These are phyloP conservation scores for Acmispon strigosus DNA, from an alignment of 306 rosid species.

Conservation along the genomic window DNA sequence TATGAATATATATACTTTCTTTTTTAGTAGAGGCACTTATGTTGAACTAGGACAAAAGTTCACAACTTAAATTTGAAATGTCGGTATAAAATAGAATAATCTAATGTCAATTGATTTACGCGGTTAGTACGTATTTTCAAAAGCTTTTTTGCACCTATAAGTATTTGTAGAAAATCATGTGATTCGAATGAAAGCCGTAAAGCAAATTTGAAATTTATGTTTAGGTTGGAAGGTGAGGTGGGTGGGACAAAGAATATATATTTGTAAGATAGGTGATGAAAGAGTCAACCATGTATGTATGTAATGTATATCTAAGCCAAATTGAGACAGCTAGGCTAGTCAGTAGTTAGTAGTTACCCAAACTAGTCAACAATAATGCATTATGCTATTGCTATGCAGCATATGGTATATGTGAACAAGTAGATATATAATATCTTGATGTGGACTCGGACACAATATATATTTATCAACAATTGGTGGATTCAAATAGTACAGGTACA, in stretches of 20 bases:
- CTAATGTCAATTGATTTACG: too few relatives aligned
- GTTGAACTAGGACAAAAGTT: too few relatives aligned
- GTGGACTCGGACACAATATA: too few relatives aligned
- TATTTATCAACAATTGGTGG: too few relatives aligned
- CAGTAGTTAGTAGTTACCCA: too few relatives aligned
- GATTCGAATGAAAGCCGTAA: neutral
- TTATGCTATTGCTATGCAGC: neutral
- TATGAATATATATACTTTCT: neutral
- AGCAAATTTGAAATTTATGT: neutral
- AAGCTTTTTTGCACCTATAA: neutral
- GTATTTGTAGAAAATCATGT: neutral
- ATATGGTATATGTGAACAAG: neutral
- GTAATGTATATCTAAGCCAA: neutral
- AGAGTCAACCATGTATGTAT: neutral
- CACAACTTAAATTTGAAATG: too few relatives aligned
- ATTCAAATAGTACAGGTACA: too few relatives aligned
- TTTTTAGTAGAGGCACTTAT: too few relatives aligned
- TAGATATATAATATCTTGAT: neutral
- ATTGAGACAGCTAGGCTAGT: neutral
- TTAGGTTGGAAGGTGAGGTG: neutral
- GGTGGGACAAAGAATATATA: neutral
- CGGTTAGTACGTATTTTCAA: too few relatives aligned
- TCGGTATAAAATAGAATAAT: too few relatives aligned
- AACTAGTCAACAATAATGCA: neutral
- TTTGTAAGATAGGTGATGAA: neutral